phyloP scores from a whole-genome alignment of 1,284 basidiomycete species.

The Wallemia hederae region DNA sequence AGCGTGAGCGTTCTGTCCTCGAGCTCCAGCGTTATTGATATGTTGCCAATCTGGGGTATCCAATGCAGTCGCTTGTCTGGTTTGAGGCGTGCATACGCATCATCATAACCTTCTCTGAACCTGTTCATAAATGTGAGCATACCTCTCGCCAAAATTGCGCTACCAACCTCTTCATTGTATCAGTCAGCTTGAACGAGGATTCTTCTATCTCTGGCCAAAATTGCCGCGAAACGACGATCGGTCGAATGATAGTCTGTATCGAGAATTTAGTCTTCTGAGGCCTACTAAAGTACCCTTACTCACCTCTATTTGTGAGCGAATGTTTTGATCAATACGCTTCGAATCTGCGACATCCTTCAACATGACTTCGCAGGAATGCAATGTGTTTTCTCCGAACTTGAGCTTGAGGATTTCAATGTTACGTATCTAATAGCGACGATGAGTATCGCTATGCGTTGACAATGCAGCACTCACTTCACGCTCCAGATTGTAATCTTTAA shows the following conservation, averaged over 20 bases:
- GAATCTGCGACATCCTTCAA: constrained; percentile 81
- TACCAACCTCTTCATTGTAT: constrained; percentile 42
- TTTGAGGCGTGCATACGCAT: constrained; percentile 47
- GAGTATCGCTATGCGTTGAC: constrained; percentile 1
- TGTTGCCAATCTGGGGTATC: constrained; percentile 55
- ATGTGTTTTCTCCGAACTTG: constrained; percentile 61
- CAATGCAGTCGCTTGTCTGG: constrained; percentile 67
- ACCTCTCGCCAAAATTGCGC: neutral
- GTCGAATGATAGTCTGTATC: constrained; percentile 38
- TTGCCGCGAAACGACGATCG: constrained; percentile 62
- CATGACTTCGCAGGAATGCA: constrained; percentile 91
- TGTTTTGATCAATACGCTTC: constrained; percentile 48
- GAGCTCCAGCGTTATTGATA: constrained; percentile 44
- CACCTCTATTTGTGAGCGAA: constrained; percentile 41
- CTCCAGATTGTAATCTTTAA: constrained; percentile 50
- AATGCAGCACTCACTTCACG: constrained; percentile 30
- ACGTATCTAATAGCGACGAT: constrained; percentile 27
- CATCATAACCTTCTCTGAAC: constrained; percentile 40
- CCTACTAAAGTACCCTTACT: constrained; percentile 10
- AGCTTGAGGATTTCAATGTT: constrained; percentile 79
- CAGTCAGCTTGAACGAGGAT: constrained; percentile 43
- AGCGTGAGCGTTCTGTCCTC: constrained; percentile 44
- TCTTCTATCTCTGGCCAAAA: constrained; percentile 69
- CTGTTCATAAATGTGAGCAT: constrained; percentile 18
- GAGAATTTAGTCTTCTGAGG: neutral